Evolutionary conservation across 176 grass and related monocot genomes (phyloP).

Genomic region (Carex cristatella): DNA sequence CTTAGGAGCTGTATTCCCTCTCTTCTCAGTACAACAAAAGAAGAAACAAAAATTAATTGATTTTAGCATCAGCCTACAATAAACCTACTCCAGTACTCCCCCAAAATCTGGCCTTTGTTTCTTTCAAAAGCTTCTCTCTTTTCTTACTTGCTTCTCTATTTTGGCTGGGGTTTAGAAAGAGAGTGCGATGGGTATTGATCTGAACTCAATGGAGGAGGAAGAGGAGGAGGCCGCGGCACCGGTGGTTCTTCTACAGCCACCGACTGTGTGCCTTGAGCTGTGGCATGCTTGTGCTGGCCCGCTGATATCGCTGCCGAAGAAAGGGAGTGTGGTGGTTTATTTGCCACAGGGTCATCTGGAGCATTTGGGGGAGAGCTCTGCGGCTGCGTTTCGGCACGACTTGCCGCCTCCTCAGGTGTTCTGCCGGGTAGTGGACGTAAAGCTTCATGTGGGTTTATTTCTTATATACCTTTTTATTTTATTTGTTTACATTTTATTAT

Average conservation of each 20-base stretch:
- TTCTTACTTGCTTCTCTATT: neutral
- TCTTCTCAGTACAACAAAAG: constrained; percentile 12
- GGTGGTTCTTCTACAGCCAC: neutral
- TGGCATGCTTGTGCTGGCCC: constrained; percentile 88
- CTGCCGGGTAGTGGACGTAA: constrained; percentile 77
- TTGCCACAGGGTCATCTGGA: constrained; percentile 95
- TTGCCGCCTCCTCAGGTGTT: constrained; percentile 68
- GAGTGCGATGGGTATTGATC: constrained; percentile 79
- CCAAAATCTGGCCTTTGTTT: constrained; percentile 19
- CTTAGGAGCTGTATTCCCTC: constrained; percentile 8
- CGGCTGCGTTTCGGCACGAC: constrained; percentile 15
- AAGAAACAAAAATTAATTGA: constrained; percentile 14
- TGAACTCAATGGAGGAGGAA: constrained; percentile 58
- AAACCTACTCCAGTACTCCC: neutral
- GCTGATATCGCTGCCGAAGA: constrained; percentile 45
- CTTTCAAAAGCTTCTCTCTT: neutral
- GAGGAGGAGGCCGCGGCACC: constrained; percentile 33
- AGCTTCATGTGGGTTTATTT: constrained; percentile 67
- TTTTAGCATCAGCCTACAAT: neutral
- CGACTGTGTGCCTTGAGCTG: constrained; percentile 58
- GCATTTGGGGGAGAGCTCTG: constrained; percentile 23
- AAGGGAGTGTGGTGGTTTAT: constrained; percentile 79
- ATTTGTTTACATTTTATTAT: neutral
- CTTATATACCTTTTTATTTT: neutral
- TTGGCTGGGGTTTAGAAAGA: neutral